These are phyloP conservation scores for Mycena floridula DNA, from an alignment of 768 basidiomycete genomes.

Conservation along the genomic window DNA sequence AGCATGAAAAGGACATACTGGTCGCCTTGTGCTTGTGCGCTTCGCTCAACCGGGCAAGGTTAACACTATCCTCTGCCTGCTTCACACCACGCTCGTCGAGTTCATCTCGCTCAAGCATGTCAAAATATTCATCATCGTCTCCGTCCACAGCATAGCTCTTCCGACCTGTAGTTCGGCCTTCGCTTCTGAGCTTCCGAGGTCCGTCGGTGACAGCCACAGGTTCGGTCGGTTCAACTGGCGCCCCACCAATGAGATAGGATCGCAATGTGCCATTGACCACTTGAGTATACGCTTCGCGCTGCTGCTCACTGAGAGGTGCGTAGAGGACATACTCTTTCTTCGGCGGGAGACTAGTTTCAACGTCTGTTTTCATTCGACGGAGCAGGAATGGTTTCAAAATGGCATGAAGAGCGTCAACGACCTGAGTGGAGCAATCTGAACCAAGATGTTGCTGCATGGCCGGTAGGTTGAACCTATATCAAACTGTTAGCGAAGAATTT, in stretches of 20 bases:
- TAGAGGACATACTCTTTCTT: constrained; percentile 95
- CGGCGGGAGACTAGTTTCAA: constrained; percentile 72
- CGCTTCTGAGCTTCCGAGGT: constrained; percentile 27
- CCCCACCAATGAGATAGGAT: constrained; percentile 41
- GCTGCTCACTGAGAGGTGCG: constrained; percentile 77
- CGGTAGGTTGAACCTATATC: constrained; percentile 64
- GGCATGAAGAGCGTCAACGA: constrained; percentile 77
- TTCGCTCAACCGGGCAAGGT: constrained; percentile 46
- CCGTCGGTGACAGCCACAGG: constrained; percentile 15
- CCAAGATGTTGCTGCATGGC: constrained; percentile 52
- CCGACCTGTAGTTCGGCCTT: constrained; percentile 23
- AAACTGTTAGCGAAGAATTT: constrained; percentile 14
- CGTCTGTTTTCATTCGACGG: constrained; percentile 87
- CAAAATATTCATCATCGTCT: constrained; percentile 64
- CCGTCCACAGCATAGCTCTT: constrained; percentile 52
- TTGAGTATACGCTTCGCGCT: constrained; percentile 81
- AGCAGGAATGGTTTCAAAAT: constrained; percentile 96
- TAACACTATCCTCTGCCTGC: constrained; percentile 33
- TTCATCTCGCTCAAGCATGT: constrained; percentile 47
- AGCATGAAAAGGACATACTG: constrained; percentile 31
- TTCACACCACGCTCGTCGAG: constrained; percentile 28
- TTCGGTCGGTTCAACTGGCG: constrained; percentile 22
- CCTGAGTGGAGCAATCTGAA: constrained; percentile 49
- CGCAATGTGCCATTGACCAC: constrained; percentile 71
- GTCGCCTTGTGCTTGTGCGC: constrained; percentile 55